Base-by-base conservation (phyloP, 148 eudicot species). In the Persicaria tinctoria region DNA sequence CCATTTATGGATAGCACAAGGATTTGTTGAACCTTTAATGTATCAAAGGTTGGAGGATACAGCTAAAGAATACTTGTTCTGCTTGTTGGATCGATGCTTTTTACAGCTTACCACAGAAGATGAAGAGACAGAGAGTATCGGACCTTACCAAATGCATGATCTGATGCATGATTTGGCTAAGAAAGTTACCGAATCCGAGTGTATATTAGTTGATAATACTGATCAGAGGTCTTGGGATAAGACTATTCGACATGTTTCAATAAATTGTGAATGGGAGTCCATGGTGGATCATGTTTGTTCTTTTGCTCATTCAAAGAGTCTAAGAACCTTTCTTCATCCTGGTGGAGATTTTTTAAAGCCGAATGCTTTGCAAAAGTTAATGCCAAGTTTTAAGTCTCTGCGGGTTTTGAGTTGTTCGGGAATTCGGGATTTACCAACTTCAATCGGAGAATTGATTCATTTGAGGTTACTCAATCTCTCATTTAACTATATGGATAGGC, bases 1-100 rank as follows among this genome's bases (percentile, higher is more conserved):
- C 13, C 4, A n/a, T 0, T 73, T 82, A n/a, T 82, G 84, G 80
- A 75, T 81, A 5, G 71, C 80, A 4, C 73, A 78, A 70, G 84
- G 80, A 10, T 63, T 48, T 51, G 11, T 78, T 64, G 46, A 64
- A 18, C 6, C 59, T 55, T 7, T 2, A 8, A 12, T 3, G 16
- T 49, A 55, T 55, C 70, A 73, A 50, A 69, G 9, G 44, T 71
- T 71, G 11, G 77, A 80, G 50, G 79, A 80, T 73, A 68, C 66
- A 20, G 79, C 38, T 32, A 1, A 32, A 32, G 38, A 32, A 32
- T 32, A 32, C 38, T 32, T 32, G 38, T 32, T 32, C 38, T 32
- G 38, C 38, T 32, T 32, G 38, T 32, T 32, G 38, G 38, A 32
- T 32, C 38, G 38, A 32, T 32, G 38, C 38, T 32, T 32, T 32